Evolutionary conservation across 148 eudicot genomes (phyloP), one percentile per base, ranked within the genome.

Genomic region (Euryodendron excelsum): DNA sequence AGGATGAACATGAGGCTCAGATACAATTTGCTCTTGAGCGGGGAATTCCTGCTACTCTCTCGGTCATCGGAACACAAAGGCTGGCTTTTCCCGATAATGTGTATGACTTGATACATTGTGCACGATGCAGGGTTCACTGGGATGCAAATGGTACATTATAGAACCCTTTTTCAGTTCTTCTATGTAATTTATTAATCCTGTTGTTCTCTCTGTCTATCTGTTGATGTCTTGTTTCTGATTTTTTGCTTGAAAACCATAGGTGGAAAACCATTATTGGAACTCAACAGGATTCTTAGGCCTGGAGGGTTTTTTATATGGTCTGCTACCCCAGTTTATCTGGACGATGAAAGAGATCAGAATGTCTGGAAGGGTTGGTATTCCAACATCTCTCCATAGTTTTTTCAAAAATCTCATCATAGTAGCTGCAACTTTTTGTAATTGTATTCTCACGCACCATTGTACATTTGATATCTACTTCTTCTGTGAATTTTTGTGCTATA

Each of bases 101-200:
- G 31, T 96, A 76, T 82, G 99, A 96, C 88, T 83, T 96, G 80
- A 87, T 96, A 79, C 99, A 96, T 73, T 96, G 99, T 82, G 98
- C 99, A 72, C 88, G 99, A 84, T 96, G 99, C 93, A 88, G 99
- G 77, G 99, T 96, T 80, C 99, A 96, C 83, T 96, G 99, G 99
- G 89, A 96, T 83, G 99, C 81, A 34, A 89, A 90, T 84, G 97
- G 99, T 96, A 88, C 52, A 61, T 63, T n/a, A 17, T 76, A 44
- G 10, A 61, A 39, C 59, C 47, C 55, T 18, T 28, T 72, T 59
- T 55, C n/a, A 27, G 5, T 33, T 33, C 3, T 36, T 72, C 20
- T 31, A 53, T 28, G 31, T 17, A 31, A 21, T 52, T 62, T 44
- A 31, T 34, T 17, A 30, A 47, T 45, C 78, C 44, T 80, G 20